These are phyloP conservation scores for Melocanna baccifera DNA, from an alignment of 176 grass and related monocot genomes.

Conservation along the genomic window DNA sequence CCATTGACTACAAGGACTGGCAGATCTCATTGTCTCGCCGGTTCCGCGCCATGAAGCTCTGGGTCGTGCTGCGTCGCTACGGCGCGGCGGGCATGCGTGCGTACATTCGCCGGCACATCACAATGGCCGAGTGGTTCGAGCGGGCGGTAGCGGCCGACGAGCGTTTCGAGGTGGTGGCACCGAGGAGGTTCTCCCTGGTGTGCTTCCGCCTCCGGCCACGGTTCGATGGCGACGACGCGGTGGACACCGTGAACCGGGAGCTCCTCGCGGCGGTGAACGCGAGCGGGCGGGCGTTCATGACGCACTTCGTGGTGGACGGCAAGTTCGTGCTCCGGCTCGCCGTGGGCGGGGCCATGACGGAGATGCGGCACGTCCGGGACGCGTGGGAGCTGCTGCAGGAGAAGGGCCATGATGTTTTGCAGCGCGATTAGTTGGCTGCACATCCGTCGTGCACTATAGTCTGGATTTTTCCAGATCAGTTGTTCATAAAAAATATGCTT, in stretches of 20 bases:
- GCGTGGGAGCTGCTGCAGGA: slow-evolving; percentile 42
- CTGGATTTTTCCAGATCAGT: no score
- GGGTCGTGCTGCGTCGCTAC: slow-evolving; percentile 42
- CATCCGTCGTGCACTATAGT: no score
- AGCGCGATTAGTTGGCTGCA: background rate
- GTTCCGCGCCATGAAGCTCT: slow-evolving; percentile 45
- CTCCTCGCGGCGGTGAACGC: slow-evolving; percentile 43
- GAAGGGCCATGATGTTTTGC: slow-evolving; percentile 16
- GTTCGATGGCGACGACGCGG: background rate
- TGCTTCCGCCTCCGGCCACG: slow-evolving; percentile 34
- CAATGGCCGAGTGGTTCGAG: slow-evolving; percentile 51
- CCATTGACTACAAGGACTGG: slow-evolving; percentile 55
- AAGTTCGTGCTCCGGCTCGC: slow-evolving; percentile 45
- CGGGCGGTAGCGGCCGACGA: slow-evolving; percentile 11
- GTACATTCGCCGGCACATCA: slow-evolving; percentile 25
- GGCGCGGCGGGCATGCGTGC: slow-evolving; percentile 24
- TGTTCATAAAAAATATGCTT: no score
- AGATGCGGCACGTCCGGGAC: slow-evolving; percentile 35
- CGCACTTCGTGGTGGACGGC: slow-evolving; percentile 36
- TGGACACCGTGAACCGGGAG: slow-evolving; percentile 29
- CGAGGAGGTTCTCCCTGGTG: slow-evolving; percentile 38
- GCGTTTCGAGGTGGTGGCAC: slow-evolving; percentile 49
- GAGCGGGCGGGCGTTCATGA: slow-evolving; percentile 47
- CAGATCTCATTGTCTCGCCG: slow-evolving; percentile 41
- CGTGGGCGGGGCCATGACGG: slow-evolving; percentile 36